Conservation (phyloP, 768 basidiomycete species). For the Mycena kentingensis region DNA sequence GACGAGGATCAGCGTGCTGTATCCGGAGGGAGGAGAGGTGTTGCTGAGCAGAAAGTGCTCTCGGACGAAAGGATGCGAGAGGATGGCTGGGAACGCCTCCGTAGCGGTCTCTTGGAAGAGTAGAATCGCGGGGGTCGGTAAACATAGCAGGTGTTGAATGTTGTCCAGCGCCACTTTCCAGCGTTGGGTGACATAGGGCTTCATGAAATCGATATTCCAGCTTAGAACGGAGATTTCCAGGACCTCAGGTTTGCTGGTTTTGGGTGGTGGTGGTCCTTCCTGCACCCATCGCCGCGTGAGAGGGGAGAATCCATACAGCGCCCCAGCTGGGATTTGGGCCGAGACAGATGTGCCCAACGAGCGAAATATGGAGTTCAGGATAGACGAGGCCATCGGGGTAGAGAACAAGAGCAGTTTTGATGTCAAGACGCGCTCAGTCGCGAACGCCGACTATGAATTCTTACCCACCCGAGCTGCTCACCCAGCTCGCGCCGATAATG, state of each 20-base stretch:
- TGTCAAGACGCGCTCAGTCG: too few relatives aligned
- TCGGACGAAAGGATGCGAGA: constrained; percentile 47
- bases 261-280: not conserved
- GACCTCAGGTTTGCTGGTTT: not conserved
- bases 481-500: constrained; percentile 91
- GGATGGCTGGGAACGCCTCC: constrained; percentile 38
- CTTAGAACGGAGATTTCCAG: constrained; percentile 34
- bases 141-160: constrained; percentile 32
- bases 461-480: constrained; percentile 86
- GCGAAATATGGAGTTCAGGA: not conserved
- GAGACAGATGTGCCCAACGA: too few relatives aligned
- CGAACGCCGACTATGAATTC: constrained; percentile 77
- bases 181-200: constrained; percentile 31
- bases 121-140: constrained; percentile 41
- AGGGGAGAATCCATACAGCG: not conserved
- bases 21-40: constrained; percentile 38
- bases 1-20: constrained; percentile 53
- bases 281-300: not conserved
- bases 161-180: constrained; percentile 38
- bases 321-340: not conserved
- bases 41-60: constrained; percentile 44
- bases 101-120: constrained; percentile 49
- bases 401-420: too few relatives aligned
- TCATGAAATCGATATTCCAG: constrained; percentile 53
- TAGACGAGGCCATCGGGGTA: too few relatives aligned